A percentile compares a stretch with the other conserved stretches of the same genome.
phyloP scores from a whole-genome alignment of 2,329 filamentous ascomycete genomes.

The Aspergillus bombycis region DNA sequence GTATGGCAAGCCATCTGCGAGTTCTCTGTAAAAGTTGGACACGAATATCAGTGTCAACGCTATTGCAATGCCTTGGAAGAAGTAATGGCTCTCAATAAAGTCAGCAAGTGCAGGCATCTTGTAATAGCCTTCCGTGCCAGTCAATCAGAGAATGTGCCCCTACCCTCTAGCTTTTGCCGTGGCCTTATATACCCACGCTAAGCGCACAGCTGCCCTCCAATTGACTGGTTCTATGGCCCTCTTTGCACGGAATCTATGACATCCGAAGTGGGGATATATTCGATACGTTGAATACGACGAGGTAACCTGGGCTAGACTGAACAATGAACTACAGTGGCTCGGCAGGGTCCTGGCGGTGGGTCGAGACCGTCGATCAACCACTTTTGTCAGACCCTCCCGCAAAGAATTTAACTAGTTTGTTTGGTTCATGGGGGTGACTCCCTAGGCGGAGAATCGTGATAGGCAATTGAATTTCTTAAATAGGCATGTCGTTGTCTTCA shows the following conservation, averaged over 20 bases:
- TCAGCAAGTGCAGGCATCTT: constrained; percentile 30
- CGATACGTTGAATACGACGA: constrained; percentile 16
- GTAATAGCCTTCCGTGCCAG: not conserved
- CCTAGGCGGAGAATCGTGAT: not conserved
- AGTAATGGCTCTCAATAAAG: constrained; percentile 26
- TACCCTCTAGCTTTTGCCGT: not conserved
- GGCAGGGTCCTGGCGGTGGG: not conserved
- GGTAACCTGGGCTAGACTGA: not conserved
- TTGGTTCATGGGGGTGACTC: not conserved
- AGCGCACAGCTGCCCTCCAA: not conserved
- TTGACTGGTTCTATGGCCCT: not conserved
- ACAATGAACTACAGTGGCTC: not conserved
- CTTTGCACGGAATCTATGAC: not conserved
- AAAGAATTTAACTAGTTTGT: not conserved
- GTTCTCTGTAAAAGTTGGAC: constrained; percentile 28
- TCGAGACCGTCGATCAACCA: not conserved
- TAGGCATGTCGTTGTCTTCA: not conserved
- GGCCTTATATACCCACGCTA: not conserved
- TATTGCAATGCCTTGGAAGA: constrained; percentile 25
- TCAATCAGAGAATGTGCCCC: not conserved
- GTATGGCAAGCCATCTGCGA: constrained; percentile 33
- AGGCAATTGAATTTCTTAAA: not conserved
- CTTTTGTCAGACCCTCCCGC: not conserved
- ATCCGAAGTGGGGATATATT: not conserved
- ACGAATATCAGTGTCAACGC: constrained; percentile 25